Base-by-base conservation (phyloP, 305 asterid genomes). In the Andrographis paniculata region DNA sequence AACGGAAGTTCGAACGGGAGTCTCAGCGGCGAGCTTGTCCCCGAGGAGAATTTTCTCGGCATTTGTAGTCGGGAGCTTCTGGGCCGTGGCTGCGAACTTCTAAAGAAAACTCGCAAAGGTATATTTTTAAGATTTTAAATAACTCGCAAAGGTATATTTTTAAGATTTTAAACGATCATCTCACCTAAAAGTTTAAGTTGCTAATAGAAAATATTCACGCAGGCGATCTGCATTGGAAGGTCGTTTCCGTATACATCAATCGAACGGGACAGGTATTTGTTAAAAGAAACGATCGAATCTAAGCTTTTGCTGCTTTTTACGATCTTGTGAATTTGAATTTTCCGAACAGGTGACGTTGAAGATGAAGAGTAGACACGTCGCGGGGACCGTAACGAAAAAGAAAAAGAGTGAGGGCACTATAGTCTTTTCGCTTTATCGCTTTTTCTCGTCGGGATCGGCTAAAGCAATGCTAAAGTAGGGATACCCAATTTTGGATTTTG, bases 201-300 rank as follows among this genome's bases (percentile, higher is more conserved):
- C n/a, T n/a, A n/a, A n/a, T n/a, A n/a, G n/a, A n/a, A n/a, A n/a
- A n/a, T n/a, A n/a, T n/a, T n/a, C n/a, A n/a, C n/a, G 85, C 91
- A 92, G 99, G 91, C 17, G 96, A 92, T 51, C 99, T 92, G 44
- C 99, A 92, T 47, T 87, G 96, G 99, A 92, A 92, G 68, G 51
- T 92, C 42, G 99, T 87, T 23, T 92, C 95, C 22, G 95, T 87
- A 48, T 92, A 92, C 83, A 67, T 87, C 21, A 83, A 87, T 63
- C 59, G 56, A 64, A 42, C 61, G 69, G 99, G 96, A 24, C 91
- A 84, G 93, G 99, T 91, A 45, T 15, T 65, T 52, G 57, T 67
- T 35, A 57, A n/a, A n/a, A n/a, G n/a, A n/a, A n/a, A n/a, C n/a
- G n/a, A 20, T 42, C 2, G 12, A 30, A 49, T 11, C 24, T 2